A percentile compares a stretch with the other conserved stretches of the same genome.
Evolutionary conservation across 1,284 basidiomycete genomes (phyloP).

Genomic region (Cutaneotrichosporon curvatum): DNA sequence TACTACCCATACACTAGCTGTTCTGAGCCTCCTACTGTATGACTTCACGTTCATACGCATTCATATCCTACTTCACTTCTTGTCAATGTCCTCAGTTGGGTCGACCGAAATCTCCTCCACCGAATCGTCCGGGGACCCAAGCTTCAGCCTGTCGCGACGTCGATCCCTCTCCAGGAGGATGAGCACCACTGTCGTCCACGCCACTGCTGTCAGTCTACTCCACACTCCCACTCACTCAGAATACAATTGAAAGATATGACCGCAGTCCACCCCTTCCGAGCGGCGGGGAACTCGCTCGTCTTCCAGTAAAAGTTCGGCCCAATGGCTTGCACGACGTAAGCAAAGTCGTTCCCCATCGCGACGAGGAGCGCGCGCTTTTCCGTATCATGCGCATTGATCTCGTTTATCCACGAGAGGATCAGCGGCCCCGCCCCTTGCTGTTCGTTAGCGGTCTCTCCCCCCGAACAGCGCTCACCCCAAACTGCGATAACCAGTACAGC

Average conservation of each 20-base stretch:
- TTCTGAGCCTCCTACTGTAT: too few relatives aligned
- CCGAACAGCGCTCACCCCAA: not conserved
- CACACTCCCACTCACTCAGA: slow-evolving; percentile 20
- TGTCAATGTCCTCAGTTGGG: too few relatives aligned
- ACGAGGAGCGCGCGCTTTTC: slow-evolving; percentile 37
- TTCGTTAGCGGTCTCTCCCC: too few relatives aligned
- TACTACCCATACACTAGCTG: too few relatives aligned
- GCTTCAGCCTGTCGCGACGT: not conserved
- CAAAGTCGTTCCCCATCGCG: slow-evolving; percentile 32
- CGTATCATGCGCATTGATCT: slow-evolving; percentile 28
- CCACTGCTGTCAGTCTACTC: not conserved
- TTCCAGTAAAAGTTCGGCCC: slow-evolving; percentile 40
- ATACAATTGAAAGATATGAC: slow-evolving; percentile 18
- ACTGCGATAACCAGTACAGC: slow-evolving; percentile 23
- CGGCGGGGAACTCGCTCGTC: slow-evolving; percentile 31
- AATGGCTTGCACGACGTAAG: slow-evolving; percentile 37
- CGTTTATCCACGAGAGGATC: slow-evolving; percentile 32
- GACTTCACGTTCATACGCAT: too few relatives aligned
- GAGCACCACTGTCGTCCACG: slow-evolving; percentile 21
- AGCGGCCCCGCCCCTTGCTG: slow-evolving; percentile 13
- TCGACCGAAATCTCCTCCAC: too few relatives aligned
- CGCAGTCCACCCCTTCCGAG: slow-evolving; percentile 28
- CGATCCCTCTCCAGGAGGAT: slow-evolving; percentile 19
- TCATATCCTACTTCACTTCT: too few relatives aligned
- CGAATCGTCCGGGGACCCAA: too few relatives aligned